phyloP scores from a whole-genome alignment of 2,329 filamentous ascomycete genomes.

The Xylaria multiplex region DNA sequence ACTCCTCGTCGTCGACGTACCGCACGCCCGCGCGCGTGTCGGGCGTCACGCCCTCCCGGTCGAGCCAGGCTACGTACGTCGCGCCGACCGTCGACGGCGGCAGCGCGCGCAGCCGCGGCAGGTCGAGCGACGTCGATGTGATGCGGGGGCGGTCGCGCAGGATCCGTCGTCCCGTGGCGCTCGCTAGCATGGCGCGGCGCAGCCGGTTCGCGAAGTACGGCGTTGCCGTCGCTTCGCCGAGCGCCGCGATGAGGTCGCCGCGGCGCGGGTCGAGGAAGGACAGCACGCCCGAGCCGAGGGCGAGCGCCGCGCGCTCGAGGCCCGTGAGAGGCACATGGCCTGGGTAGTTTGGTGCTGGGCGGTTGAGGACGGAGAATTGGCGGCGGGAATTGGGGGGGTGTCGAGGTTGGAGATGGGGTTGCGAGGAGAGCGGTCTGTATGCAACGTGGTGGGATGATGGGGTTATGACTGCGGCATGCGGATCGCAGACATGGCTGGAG shows the following conservation, averaged over 20 bases:
- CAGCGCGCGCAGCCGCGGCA: constrained; percentile 76
- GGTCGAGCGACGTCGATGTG: constrained; percentile 74
- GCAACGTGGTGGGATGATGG: constrained; percentile 12
- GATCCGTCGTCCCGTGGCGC: constrained; percentile 87
- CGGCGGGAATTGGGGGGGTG: not conserved
- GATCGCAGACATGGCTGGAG: constrained; percentile 37
- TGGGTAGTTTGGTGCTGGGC: constrained; percentile 86
- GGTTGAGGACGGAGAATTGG: constrained; percentile 82
- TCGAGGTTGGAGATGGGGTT: constrained; percentile 9
- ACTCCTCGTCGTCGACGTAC: constrained; percentile 95
- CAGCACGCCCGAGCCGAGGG: constrained; percentile 70
- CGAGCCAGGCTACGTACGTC: constrained; percentile 90
- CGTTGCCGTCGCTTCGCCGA: constrained; percentile 94
- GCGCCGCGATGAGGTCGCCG: constrained; percentile 89
- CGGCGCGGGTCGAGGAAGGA: constrained; percentile 80
- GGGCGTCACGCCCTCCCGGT: constrained; percentile 90
- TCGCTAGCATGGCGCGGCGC: constrained; percentile 87
- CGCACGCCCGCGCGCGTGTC: constrained; percentile 85
- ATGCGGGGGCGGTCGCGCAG: constrained; percentile 90
- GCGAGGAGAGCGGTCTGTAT: constrained; percentile 8
- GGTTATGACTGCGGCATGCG: constrained; percentile 20
- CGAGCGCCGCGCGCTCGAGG: constrained; percentile 78
- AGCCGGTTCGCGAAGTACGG: constrained; percentile 96
- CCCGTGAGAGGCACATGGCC: constrained; percentile 89
- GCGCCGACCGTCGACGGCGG: constrained; percentile 80